Conservation (phyloP, 1,284 basidiomycete genomes). For the Cutaneotrichosporon dermatis region DNA sequence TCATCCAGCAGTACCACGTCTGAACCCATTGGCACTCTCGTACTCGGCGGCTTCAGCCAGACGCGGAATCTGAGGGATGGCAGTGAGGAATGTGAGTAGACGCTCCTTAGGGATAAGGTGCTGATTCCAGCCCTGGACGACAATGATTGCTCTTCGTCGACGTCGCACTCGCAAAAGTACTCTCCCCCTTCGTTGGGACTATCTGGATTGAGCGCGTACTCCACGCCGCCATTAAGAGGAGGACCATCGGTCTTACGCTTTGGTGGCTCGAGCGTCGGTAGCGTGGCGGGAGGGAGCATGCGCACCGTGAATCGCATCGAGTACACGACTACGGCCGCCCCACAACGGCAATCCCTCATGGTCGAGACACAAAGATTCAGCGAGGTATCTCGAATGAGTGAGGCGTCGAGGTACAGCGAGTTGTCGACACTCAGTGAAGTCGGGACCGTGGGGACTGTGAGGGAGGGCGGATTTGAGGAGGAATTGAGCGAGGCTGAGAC, state of each 20-base stretch:
- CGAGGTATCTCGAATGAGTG: not conserved
- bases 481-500: not conserved
- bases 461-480: not conserved
- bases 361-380: constrained; percentile 8
- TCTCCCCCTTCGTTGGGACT: too few species aligned
- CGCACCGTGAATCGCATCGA: constrained; percentile 2
- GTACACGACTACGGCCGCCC: not conserved
- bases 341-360: constrained; percentile 6
- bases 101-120: too few species aligned
- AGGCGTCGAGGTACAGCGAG: too few species aligned
- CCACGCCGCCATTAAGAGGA: not conserved
- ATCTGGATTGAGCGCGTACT: not conserved
- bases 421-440: not conserved
- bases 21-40: not conserved
- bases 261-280: not conserved
- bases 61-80: too few species aligned
- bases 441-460: not conserved
- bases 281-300: not conserved
- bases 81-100: too few species aligned
- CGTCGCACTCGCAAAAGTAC: too few species aligned
- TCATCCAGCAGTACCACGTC: not conserved
- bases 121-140: too few species aligned
- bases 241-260: not conserved
- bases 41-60: not conserved
- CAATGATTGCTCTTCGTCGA: too few species aligned